Evolutionary conservation across 163 green algal species (phyloP).

Genomic region (Scenedesmus sp.): DNA sequence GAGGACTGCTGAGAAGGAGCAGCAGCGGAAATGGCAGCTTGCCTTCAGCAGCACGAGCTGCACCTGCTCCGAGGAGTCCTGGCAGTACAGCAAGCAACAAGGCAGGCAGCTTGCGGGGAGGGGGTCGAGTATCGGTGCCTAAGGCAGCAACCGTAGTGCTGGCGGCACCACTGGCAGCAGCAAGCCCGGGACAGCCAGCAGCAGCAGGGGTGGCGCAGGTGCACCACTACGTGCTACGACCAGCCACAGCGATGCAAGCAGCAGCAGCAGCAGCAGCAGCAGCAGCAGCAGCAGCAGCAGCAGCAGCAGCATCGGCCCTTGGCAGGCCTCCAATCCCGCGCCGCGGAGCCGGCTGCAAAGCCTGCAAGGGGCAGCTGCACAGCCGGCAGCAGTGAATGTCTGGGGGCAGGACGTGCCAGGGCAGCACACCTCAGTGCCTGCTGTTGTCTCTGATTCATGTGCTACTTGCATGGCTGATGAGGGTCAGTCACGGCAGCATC

Average conservation of each 20-base stretch:
- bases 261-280: background rate
- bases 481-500: background rate
- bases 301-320: background rate
- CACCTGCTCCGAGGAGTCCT: background rate
- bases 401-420: background rate
- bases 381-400: background rate
- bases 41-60: background rate
- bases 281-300: background rate
- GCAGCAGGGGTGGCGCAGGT: conserved; percentile 19
- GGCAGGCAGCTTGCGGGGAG: background rate
- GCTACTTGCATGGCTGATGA: background rate
- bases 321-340: background rate
- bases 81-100: background rate
- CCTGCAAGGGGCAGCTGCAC: background rate
- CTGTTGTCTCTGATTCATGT: background rate
- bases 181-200: background rate
- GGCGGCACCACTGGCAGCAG: conserved; percentile 14
- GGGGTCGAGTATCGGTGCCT: background rate
- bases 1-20: background rate
- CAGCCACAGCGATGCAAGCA: background rate
- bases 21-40: background rate
- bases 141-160: background rate
- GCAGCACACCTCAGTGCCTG: background rate
- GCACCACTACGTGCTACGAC: background rate
- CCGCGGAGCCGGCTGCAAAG: background rate